Conservation (phyloP, 495 filamentous ascomycete genomes). For the Corynascus novoguineensis region DNA sequence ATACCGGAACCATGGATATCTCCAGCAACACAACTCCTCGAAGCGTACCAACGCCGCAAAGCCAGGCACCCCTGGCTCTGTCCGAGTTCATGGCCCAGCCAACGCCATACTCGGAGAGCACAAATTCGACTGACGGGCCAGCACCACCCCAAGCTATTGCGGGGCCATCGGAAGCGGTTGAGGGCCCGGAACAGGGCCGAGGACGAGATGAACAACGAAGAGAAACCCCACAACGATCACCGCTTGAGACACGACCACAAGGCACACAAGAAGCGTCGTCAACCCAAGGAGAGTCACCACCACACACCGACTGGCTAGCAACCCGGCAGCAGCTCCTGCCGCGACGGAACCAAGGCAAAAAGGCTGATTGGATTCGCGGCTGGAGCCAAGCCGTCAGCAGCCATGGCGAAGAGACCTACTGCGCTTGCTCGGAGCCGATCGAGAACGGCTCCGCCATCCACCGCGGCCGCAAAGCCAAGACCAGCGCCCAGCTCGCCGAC, state of each 20-base stretch:
- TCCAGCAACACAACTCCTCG: constrained; percentile 14
- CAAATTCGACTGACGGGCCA: constrained; percentile 17
- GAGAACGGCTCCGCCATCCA: neutral
- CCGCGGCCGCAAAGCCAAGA: constrained; percentile 16
- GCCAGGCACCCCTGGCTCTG: constrained; percentile 22
- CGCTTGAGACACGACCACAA: neutral
- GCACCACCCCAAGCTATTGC: neutral
- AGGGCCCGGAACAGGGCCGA: neutral
- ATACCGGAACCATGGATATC: constrained; percentile 21
- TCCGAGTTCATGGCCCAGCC: constrained; percentile 25
- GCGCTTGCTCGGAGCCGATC: constrained; percentile 25
- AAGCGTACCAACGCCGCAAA: constrained; percentile 14
- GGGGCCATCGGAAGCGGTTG: neutral
- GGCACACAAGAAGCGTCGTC: neutral
- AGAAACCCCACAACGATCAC: neutral
- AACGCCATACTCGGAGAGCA: constrained; percentile 17
- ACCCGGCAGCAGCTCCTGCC: constrained; percentile 27
- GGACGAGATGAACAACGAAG: neutral
- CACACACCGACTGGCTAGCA: constrained; percentile 22
- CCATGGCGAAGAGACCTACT: constrained; percentile 26
- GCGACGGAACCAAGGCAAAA: constrained; percentile 25
- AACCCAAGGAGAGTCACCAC: neutral
- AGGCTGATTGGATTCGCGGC: constrained; percentile 33
- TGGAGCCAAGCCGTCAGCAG: constrained; percentile 27
- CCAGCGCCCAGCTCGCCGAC: constrained; percentile 10